Evolutionary conservation across 2,329 filamentous ascomycete species (phyloP).

Genomic region (Pseudogymnoascus sp.): DNA sequence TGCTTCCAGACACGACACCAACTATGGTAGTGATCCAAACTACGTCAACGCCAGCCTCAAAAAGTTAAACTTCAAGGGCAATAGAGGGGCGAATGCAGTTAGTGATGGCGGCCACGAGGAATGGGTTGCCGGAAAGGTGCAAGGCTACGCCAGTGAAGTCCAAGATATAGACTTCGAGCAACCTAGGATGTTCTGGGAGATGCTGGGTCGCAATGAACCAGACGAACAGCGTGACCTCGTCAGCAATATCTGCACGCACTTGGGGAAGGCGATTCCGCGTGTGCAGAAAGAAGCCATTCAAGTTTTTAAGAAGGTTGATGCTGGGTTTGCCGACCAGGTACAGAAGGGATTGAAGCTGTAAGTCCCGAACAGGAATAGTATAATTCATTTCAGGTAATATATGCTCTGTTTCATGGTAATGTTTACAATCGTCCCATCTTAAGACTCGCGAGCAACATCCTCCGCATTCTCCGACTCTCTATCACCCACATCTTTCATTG

Average conservation of each 20-base stretch:
- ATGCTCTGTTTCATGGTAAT: background rate
- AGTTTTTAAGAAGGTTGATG: background rate
- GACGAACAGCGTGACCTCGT: background rate
- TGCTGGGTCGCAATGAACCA: slow-evolving; percentile 15
- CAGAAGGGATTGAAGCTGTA: background rate
- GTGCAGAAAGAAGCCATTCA: background rate
- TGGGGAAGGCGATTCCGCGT: background rate
- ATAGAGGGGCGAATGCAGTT: background rate
- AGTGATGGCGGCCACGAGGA: slow-evolving; percentile 22
- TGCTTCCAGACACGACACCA: slow-evolving; percentile 29
- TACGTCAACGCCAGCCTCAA: slow-evolving; percentile 32
- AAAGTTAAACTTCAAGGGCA: slow-evolving; percentile 19
- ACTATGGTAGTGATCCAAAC: slow-evolving; percentile 38
- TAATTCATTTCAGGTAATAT: too few species aligned
- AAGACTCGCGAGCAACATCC: background rate
- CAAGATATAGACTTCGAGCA: slow-evolving; percentile 36
- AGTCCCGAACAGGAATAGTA: too few species aligned
- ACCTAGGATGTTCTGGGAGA: slow-evolving; percentile 31
- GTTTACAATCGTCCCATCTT: background rate
- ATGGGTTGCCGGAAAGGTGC: slow-evolving; percentile 23
- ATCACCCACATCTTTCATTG: background rate
- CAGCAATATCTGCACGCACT: background rate
- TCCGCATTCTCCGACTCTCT: background rate
- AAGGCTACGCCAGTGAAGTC: slow-evolving; percentile 19
- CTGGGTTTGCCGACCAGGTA: background rate